These are phyloP conservation scores for Cylindrotheca closterium DNA, from an alignment of 108 stramenopile species.

Conservation along the genomic window DNA sequence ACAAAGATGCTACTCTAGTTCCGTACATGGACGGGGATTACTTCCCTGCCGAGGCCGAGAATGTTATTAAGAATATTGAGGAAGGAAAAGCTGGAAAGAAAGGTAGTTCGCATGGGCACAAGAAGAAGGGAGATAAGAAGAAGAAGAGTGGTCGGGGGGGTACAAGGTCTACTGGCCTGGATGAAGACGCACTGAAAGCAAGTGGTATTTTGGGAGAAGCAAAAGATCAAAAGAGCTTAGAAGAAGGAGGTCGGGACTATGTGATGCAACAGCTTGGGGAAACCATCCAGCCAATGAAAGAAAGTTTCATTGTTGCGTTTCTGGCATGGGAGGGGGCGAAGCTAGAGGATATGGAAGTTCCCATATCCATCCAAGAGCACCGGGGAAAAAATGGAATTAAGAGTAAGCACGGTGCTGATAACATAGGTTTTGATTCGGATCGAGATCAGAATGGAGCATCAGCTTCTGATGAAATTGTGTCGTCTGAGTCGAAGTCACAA, in stretches of 20 bases:
- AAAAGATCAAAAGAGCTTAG: constrained; percentile 72
- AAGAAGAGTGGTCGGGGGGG: constrained; percentile 77
- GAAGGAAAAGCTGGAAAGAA: constrained; percentile 80
- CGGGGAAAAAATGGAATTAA: constrained; percentile 57
- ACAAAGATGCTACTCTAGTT: constrained; percentile 82
- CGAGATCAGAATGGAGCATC: not conserved
- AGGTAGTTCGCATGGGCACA: constrained; percentile 44
- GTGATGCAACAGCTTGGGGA: constrained; percentile 94
- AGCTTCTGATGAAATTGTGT: constrained; percentile 1
- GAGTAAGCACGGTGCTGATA: not conserved
- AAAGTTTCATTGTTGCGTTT: constrained; percentile 95
- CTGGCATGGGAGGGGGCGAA: constrained; percentile 83
- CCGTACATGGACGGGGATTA: constrained; percentile 99
- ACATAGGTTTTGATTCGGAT: too few species aligned
- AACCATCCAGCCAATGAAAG: constrained; percentile 96
- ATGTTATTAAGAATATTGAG: constrained; percentile 94
- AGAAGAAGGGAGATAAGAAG: constrained; percentile 61
- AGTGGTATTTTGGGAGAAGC: constrained; percentile 76
- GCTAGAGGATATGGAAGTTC: constrained; percentile 75
- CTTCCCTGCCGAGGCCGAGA: constrained; percentile 97
- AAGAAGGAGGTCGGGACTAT: constrained; percentile 84
- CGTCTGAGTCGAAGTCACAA: too few species aligned
- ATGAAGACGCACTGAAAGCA: constrained; percentile 81
- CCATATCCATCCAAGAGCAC: constrained; percentile 75
- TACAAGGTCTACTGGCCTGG: constrained; percentile 83